Conservation (phyloP, 2,329 filamentous ascomycete species). For the Falciphora oryzae region DNA sequence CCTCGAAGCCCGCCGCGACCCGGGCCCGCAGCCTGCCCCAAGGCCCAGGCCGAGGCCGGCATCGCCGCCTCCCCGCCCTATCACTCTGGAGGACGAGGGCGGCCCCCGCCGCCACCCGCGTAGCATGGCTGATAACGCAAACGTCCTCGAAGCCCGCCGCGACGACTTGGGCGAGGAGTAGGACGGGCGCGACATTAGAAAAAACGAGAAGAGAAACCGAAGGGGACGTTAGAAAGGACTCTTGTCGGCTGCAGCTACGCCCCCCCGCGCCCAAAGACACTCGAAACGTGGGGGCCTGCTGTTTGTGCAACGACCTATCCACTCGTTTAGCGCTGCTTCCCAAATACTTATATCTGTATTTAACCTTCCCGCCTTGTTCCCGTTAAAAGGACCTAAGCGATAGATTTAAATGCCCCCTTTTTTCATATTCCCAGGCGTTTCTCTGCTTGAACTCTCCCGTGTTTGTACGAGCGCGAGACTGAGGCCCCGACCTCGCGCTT, state of each 20-base stretch:
- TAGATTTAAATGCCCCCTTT: not conserved
- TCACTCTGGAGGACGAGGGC: no score
- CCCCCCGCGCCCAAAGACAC: not conserved
- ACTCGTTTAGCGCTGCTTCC: not conserved
- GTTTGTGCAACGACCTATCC: not conserved
- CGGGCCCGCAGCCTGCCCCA: no score
- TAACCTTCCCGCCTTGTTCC: not conserved
- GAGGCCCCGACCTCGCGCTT: not conserved
- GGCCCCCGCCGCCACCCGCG: no score
- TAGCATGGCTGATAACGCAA: no score
- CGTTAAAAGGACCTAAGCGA: not conserved
- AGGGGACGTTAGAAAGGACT: no score
- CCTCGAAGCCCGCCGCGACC: not conserved
- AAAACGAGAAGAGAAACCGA: not conserved
- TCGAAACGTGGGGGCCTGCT: not conserved
- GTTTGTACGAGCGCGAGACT: not conserved
- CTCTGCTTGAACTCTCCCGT: not conserved
- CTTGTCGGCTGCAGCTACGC: not conserved
- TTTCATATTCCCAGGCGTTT: not conserved
- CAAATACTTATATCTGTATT: not conserved
- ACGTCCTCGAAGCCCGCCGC: no score
- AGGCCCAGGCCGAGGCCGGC: no score
- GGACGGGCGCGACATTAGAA: no score
- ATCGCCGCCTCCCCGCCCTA: no score
- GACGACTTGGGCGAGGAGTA: no score